phyloP scores from a whole-genome alignment of 2,329 filamentous ascomycete genomes.

The Apiospora aurea region DNA sequence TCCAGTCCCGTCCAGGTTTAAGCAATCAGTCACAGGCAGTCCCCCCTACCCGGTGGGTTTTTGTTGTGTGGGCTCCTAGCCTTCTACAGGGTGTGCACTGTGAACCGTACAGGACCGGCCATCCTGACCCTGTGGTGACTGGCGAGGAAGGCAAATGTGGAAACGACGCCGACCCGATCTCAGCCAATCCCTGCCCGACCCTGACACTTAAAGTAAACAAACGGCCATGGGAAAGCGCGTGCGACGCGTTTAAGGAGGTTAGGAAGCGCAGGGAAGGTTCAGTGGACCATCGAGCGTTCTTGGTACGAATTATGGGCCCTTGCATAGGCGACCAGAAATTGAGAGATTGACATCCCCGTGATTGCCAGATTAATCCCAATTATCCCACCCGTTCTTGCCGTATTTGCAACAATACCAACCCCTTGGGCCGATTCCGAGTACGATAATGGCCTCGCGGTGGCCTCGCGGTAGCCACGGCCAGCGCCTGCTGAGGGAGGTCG shows the following conservation, averaged over 20 bases:
- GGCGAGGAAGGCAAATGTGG: background rate
- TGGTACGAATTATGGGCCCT: constrained; percentile 15
- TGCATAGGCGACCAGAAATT: constrained; percentile 21
- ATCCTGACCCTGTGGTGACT: background rate
- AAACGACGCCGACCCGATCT: background rate
- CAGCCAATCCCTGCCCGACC: constrained; percentile 21
- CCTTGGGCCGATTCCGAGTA: constrained; percentile 19
- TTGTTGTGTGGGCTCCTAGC: background rate
- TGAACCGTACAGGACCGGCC: background rate
- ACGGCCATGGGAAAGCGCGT: constrained; percentile 16
- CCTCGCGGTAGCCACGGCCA: background rate
- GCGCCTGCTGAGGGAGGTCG: background rate
- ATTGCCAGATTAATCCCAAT: constrained; percentile 18
- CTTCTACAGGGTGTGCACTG: constrained; percentile 15
- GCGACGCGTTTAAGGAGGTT: constrained; percentile 24
- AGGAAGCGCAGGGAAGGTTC: constrained; percentile 23
- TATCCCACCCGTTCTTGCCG: constrained; percentile 19
- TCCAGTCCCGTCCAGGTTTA: constrained; percentile 13
- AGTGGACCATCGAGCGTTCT: constrained; percentile 23
- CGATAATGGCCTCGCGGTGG: constrained; percentile 1
- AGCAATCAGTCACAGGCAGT: constrained; percentile 19
- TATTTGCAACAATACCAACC: constrained; percentile 20
- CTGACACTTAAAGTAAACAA: constrained; percentile 26
- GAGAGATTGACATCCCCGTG: constrained; percentile 23
- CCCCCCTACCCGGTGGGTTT: background rate